These are phyloP conservation scores for Phylloporus rhodoxanthus DNA, from an alignment of 768 basidiomycete species.

Conservation along the genomic window DNA sequence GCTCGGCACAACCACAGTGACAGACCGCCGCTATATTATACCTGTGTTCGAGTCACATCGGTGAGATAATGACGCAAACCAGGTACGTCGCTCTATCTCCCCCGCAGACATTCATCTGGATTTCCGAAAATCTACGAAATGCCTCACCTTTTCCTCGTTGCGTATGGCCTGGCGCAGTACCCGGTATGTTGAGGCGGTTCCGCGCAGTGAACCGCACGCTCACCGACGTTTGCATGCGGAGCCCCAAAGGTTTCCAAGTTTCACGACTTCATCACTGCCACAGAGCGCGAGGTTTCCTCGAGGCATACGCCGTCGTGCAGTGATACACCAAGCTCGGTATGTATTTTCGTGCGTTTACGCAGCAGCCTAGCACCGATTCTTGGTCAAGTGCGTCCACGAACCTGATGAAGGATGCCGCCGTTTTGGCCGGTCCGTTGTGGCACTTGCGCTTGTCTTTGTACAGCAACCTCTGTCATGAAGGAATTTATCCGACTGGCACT, in stretches of 20 bases:
- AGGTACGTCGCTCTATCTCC: neutral
- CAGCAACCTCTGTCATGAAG: slow-evolving; percentile 8
- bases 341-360: neutral
- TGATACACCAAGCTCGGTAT: neutral
- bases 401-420: neutral
- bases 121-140: slow-evolving; percentile 3
- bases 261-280: slow-evolving; percentile 18
- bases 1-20: neutral
- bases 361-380: neutral
- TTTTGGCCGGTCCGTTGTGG: neutral
- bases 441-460: slow-evolving; percentile 3
- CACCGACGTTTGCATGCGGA: slow-evolving; percentile 6
- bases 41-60: neutral
- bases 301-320: slow-evolving; percentile 15
- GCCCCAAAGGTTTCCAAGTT: neutral
- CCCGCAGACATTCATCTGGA: neutral
- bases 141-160: slow-evolving; percentile 24
- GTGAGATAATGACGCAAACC: neutral
- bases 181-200: slow-evolving; percentile 10
- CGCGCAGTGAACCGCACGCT: slow-evolving; percentile 2
- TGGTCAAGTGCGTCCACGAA: slow-evolving; percentile 3
- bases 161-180: slow-evolving; percentile 1
- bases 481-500: slow-evolving; percentile 13
- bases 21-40: neutral
- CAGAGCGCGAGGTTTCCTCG: slow-evolving; percentile 21